These are phyloP conservation scores for Dendrostoma leiphaemia DNA, from an alignment of 2,329 filamentous ascomycete species.

Conservation along the genomic window DNA sequence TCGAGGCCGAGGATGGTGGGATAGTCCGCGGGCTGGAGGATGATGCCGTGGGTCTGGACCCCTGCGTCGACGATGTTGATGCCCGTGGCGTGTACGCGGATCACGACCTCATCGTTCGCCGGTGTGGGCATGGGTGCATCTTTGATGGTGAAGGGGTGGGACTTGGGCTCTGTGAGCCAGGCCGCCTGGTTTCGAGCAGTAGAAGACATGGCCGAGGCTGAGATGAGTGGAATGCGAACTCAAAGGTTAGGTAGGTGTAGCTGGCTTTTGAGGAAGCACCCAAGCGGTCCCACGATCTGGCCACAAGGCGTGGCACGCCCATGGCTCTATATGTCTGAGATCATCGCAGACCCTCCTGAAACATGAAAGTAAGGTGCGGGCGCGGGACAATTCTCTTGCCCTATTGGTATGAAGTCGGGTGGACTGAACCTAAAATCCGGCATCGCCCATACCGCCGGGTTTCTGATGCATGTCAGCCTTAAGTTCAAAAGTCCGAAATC, in stretches of 20 bases:
- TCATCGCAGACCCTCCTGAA: no score
- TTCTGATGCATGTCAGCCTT: not conserved
- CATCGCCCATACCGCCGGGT: not conserved
- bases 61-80: conserved; percentile 29
- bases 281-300: no score
- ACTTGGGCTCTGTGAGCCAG: not conserved
- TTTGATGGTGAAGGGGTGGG: not conserved
- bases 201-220: not conserved
- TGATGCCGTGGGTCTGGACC: not conserved
- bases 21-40: conserved; percentile 25
- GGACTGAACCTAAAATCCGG: not conserved
- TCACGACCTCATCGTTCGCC: conserved; percentile 6
- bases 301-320: no score
- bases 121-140: not conserved
- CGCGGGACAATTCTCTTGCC: no score
- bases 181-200: not conserved
- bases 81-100: conserved; percentile 27
- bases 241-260: no score
- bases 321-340: no score
- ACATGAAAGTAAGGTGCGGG: no score
- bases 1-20: conserved; percentile 33
- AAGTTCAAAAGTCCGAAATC: not conserved
- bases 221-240: no score
- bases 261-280: no score
- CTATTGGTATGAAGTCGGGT: not conserved